phyloP scores from a whole-genome alignment of 1,139 yeast species.

The Pichia sp. region DNA sequence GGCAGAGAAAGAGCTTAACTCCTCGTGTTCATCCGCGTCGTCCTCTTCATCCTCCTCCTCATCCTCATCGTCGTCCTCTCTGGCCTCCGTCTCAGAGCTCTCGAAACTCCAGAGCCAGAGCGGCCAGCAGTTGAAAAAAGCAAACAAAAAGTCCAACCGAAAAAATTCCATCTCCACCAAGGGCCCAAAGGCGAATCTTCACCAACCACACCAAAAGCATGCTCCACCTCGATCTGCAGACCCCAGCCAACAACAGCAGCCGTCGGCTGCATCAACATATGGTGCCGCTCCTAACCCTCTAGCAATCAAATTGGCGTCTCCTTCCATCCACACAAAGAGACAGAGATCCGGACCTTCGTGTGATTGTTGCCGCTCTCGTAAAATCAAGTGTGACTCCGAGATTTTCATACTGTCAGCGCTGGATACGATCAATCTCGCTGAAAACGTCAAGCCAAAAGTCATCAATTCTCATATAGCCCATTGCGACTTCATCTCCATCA shows the following conservation, averaged over 20 bases:
- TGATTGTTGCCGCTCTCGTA: slow-evolving; percentile 65
- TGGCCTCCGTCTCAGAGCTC: not conserved
- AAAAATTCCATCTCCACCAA: not conserved
- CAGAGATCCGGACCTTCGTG: slow-evolving; percentile 76
- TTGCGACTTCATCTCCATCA: slow-evolving; percentile 27
- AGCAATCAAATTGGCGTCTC: slow-evolving; percentile 31
- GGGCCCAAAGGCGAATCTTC: not conserved
- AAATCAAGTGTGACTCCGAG: slow-evolving; percentile 72
- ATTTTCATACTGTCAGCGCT: slow-evolving; percentile 35
- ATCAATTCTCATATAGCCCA: slow-evolving; percentile 27
- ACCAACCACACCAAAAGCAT: too few relatives aligned
- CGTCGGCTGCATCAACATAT: not conserved
- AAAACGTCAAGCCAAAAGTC: slow-evolving; percentile 3
- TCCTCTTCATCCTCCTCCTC: not conserved
- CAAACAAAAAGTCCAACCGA: not conserved
- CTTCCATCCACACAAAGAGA: slow-evolving; percentile 29
- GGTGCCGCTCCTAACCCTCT: not conserved
- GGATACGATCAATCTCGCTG: slow-evolving; percentile 15
- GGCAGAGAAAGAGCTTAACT: slow-evolving; percentile 16
- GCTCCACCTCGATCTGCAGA: too few relatives aligned
- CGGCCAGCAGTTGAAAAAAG: not conserved
- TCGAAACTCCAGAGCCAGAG: not conserved
- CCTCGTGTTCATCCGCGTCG: not conserved
- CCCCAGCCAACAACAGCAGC: not conserved
- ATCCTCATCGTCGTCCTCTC: not conserved